phyloP scores from a whole-genome alignment of 306 rosid genomes.

The Prinsepia uniflora region DNA sequence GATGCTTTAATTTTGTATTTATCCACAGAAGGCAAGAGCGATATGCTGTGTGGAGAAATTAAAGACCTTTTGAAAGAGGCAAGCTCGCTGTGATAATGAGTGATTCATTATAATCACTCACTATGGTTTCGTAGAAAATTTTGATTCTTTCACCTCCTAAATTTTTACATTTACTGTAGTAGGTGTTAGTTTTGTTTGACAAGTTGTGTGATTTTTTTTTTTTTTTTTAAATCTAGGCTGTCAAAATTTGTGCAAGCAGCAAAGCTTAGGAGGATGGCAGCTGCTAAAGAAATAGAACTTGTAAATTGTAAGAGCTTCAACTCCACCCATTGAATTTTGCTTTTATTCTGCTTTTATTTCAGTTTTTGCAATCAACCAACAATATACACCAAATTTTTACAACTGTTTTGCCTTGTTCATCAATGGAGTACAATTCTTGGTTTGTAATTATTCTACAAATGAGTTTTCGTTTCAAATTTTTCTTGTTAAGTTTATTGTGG shows the following conservation, averaged over 20 bases:
- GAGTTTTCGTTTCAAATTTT: no score
- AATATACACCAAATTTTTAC: no score
- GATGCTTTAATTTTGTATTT: neutral
- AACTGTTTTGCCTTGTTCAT: no score
- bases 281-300: conserved; percentile 84
- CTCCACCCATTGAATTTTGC: neutral
- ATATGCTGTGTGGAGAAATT: conserved; percentile 55
- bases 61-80: conserved; percentile 73
- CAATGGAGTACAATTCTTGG: no score
- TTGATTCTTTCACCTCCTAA: neutral
- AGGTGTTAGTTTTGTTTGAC: neutral
- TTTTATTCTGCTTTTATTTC: neutral
- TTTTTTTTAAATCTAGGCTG: conserved; percentile 50
- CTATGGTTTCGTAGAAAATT: neutral
- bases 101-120: no score
- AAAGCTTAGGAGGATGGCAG: conserved; percentile 70
- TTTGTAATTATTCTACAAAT: no score
- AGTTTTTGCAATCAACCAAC: no score
- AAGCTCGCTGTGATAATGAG: conserved; percentile 73
- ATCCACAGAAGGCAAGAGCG: conserved; percentile 38
- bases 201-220: neutral
- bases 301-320: conserved; percentile 46
- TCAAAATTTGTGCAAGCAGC: conserved; percentile 92
- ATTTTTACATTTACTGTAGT: neutral
- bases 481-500: no score